phyloP scores from a whole-genome alignment of 1,139 yeast species.

The Saccharomycopsis phalli region DNA sequence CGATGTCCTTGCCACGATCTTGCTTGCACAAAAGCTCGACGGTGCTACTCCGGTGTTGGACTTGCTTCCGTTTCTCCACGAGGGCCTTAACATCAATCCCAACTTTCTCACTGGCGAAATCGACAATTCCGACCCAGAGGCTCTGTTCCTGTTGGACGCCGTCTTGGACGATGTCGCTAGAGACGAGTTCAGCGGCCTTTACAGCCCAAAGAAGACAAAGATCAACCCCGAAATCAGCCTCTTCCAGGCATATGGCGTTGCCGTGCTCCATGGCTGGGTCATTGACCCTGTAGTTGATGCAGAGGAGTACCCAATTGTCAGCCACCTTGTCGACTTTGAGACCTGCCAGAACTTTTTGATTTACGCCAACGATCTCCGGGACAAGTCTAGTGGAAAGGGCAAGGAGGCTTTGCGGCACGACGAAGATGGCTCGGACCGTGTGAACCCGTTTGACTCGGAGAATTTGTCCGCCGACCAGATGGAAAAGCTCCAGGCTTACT shows the following conservation, averaged over 20 bases:
- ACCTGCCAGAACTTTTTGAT: conserved; percentile 19
- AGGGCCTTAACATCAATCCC: conserved; percentile 41
- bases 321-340: conserved; percentile 15
- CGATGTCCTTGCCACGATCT: conserved; percentile 9
- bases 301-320: conserved; percentile 21
- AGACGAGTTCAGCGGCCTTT: too few species aligned
- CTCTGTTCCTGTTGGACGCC: conserved; percentile 27
- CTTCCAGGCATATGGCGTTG: conserved; percentile 23
- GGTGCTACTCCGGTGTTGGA: conserved; percentile 32
- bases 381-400: conserved; percentile 2
- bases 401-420: background rate
- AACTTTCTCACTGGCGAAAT: conserved; percentile 21
- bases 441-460: too few species aligned
- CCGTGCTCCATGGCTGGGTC: conserved; percentile 46
- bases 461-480: background rate
- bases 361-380: conserved; percentile 12
- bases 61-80: conserved; percentile 54
- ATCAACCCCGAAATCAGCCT: conserved; percentile 9
- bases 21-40: conserved; percentile 1
- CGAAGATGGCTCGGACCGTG: background rate
- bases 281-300: conserved; percentile 25
- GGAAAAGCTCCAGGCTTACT: background rate
- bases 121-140: conserved; percentile 14
- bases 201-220: background rate
- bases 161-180: conserved; percentile 34